These are phyloP conservation scores for Closterium sp. DNA, from an alignment of 139 green algal species.

Conservation along the genomic window DNA sequence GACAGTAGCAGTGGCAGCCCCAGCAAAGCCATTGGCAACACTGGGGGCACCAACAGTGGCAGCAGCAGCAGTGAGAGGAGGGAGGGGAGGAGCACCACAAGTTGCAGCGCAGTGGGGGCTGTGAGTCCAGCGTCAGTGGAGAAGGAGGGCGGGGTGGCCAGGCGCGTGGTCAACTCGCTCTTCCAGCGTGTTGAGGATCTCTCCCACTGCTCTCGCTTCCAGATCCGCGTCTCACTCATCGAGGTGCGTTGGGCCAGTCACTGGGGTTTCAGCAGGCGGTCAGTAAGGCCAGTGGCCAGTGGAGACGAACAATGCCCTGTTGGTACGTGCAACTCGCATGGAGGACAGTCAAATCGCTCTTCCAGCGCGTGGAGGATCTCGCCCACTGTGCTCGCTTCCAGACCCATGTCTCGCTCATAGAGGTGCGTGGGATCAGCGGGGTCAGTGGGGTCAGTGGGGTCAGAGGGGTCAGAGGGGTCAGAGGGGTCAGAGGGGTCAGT, in stretches of 20 bases:
- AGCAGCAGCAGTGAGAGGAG: not conserved
- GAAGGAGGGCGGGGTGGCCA: not conserved
- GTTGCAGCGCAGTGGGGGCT: not conserved
- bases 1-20: not conserved
- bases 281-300: too few relatives aligned
- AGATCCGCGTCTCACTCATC: conserved; percentile 46
- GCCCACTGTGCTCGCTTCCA: not conserved
- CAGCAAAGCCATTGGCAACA: not conserved
- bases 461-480: too few relatives aligned
- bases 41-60: not conserved
- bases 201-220: not conserved
- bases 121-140: not conserved
- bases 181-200: conserved; percentile 19
- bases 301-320: not conserved
- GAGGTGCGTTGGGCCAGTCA: conserved; percentile 16
- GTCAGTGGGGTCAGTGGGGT: too few relatives aligned
- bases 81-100: too few relatives aligned
- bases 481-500: too few relatives aligned
- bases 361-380: not conserved
- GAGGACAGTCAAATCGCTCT: conserved; percentile 9
- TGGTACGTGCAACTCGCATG: not conserved
- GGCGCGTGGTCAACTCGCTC: conserved; percentile 27
- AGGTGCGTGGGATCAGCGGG: conserved; percentile 11
- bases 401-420: conserved; percentile 45
- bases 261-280: too few relatives aligned